Percentiles rank a stretch among this genome's conserved stretches.
These are phyloP conservation scores for Medicago arabica DNA, from an alignment of 306 rosid species.

Conservation along the genomic window DNA sequence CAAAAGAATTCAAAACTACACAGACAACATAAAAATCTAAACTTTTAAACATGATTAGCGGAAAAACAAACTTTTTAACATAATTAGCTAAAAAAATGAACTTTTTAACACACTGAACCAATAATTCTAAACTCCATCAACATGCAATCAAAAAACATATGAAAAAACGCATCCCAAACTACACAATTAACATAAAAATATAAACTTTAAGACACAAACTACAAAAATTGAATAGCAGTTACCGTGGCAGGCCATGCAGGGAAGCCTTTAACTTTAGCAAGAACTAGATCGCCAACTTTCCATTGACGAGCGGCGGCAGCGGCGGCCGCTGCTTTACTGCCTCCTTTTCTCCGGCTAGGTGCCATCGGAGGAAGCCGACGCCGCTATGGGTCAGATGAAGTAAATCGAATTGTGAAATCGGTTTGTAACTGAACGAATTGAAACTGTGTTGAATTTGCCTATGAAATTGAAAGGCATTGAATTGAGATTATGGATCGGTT, in stretches of 20 bases:
- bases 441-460: slow-evolving; percentile 46
- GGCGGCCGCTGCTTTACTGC: slow-evolving; percentile 73
- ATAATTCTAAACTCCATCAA: slow-evolving; percentile 29
- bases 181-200: neutral
- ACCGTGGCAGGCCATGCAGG: slow-evolving; percentile 99
- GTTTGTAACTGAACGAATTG: slow-evolving; percentile 49
- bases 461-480: slow-evolving; percentile 73
- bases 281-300: slow-evolving; percentile 98
- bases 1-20: neutral
- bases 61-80: no score
- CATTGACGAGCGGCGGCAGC: slow-evolving; percentile 91
- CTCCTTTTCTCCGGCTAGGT: slow-evolving; percentile 82
- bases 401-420: slow-evolving; percentile 55
- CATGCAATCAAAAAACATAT: slow-evolving; percentile 37
- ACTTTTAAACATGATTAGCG: no score
- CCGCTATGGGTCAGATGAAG: slow-evolving; percentile 46
- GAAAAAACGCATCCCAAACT: slow-evolving; percentile 21
- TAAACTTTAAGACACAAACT: neutral
- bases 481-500: slow-evolving; percentile 38
- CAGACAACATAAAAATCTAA: no score
- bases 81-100: no score
- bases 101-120: slow-evolving; percentile 1
- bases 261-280: slow-evolving; percentile 92
- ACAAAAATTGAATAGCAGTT: slow-evolving; percentile 21
- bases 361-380: slow-evolving; percentile 61